Evolutionary conservation across 441 rosid genomes (phyloP).

Genomic region (Viola pubescens): DNA sequence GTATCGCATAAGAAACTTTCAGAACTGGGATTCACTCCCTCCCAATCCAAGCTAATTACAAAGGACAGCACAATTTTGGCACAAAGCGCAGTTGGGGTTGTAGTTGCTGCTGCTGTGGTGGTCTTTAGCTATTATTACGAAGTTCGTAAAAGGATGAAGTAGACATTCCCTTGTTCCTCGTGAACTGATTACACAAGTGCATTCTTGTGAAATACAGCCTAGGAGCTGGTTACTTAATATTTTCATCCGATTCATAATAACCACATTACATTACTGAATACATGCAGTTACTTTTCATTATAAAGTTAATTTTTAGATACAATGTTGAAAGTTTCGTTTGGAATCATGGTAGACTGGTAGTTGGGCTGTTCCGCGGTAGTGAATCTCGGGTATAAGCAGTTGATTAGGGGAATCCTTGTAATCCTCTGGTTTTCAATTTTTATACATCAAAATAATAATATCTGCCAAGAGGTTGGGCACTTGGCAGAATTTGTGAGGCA

Average conservation of each 20-base stretch:
- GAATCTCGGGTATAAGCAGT: too few species aligned
- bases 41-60: slow-evolving; percentile 30
- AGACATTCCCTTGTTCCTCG: slow-evolving; percentile 8
- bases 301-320: neutral
- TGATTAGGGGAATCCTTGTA: too few species aligned
- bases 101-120: slow-evolving; percentile 73
- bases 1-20: slow-evolving; percentile 80
- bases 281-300: neutral
- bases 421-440: too few species aligned
- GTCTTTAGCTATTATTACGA: slow-evolving; percentile 71
- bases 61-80: slow-evolving; percentile 54
- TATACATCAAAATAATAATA: too few species aligned
- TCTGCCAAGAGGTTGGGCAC: too few species aligned
- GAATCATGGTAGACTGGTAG: too few species aligned
- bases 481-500: too few species aligned
- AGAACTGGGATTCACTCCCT: slow-evolving; percentile 67
- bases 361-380: too few species aligned
- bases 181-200: neutral
- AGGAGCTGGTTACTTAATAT: slow-evolving; percentile 2
- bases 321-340: too few species aligned
- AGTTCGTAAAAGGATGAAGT: slow-evolving; percentile 59
- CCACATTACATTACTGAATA: neutral
- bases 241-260: neutral
- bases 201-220: neutral
- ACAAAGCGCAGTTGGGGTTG: slow-evolving; percentile 72